Percentiles rank a stretch among this genome's conserved stretches.
Evolutionary conservation across 1,284 basidiomycete genomes (phyloP).

Genomic region (Tremellales sp.): DNA sequence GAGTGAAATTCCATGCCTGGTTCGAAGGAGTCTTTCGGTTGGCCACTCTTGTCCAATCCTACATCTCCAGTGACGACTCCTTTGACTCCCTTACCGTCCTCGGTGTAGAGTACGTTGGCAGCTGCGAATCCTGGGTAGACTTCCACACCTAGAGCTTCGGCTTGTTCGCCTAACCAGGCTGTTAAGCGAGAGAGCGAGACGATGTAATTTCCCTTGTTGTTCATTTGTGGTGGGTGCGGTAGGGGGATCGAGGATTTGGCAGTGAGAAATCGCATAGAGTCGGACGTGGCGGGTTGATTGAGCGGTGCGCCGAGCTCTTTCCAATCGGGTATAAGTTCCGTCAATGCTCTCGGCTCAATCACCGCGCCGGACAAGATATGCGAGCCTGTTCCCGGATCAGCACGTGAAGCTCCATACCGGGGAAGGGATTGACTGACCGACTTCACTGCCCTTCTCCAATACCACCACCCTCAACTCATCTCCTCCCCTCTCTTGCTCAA

Average conservation of each 20-base stretch:
- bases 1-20: slow-evolving; percentile 96
- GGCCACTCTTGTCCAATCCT: slow-evolving; percentile 73
- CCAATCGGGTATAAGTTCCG: slow-evolving; percentile 92
- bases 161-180: slow-evolving; percentile 83
- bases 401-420: not conserved
- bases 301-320: slow-evolving; percentile 58
- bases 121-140: slow-evolving; percentile 97
- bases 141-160: slow-evolving; percentile 83
- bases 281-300: slow-evolving; percentile 72
- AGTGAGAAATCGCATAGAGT: slow-evolving; percentile 86
- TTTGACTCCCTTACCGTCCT: slow-evolving; percentile 63
- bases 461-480: slow-evolving; percentile 87
- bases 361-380: slow-evolving; percentile 96
- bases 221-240: slow-evolving; percentile 97
- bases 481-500: slow-evolving; percentile 70
- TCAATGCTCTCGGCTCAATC: slow-evolving; percentile 84
- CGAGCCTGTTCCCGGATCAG: slow-evolving; percentile 58
- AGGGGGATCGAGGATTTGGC: slow-evolving; percentile 68
- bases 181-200: slow-evolving; percentile 84
- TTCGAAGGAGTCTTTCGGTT: slow-evolving; percentile 85
- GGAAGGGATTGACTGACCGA: slow-evolving; percentile 58
- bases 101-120: slow-evolving; percentile 70
- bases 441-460: slow-evolving; percentile 90
- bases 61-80: slow-evolving; percentile 95
- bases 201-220: slow-evolving; percentile 90